Evolutionary conservation across 1,139 yeast genomes (phyloP).

Genomic region (Kodamaea plutei): DNA sequence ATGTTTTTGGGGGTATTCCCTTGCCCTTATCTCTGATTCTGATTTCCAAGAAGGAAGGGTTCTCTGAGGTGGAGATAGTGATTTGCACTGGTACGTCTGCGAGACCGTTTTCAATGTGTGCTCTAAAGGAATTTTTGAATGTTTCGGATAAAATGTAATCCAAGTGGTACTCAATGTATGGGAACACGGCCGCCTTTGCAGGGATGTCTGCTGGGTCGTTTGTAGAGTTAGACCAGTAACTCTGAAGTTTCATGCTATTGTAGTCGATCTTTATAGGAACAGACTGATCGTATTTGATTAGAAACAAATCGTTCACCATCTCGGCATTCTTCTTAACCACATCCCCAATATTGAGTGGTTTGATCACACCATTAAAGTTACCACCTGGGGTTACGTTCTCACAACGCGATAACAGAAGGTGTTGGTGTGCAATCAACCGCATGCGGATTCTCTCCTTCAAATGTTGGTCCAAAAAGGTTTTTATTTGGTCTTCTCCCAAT

Average conservation of each 20-base stretch:
- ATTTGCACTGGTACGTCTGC: conserved; percentile 59
- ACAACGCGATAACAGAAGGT: conserved; percentile 39
- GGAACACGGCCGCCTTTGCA: conserved; percentile 39
- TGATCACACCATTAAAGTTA: conserved; percentile 66
- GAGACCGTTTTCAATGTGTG: conserved; percentile 69
- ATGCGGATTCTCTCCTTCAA: conserved; percentile 79
- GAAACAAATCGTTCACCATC: conserved; percentile 76
- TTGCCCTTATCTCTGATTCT: conserved; percentile 85
- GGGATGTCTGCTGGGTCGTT: conserved; percentile 23
- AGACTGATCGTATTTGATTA: conserved; percentile 73
- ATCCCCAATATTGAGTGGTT: conserved; percentile 56
- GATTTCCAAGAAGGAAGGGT: conserved; percentile 47
- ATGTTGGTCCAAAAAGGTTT: conserved; percentile 68
- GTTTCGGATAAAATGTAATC: conserved; percentile 85
- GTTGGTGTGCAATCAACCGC: conserved; percentile 83
- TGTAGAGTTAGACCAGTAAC: conserved; percentile 29
- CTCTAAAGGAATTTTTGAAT: conserved; percentile 82
- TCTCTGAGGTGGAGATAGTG: conserved; percentile 56
- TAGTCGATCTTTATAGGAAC: conserved; percentile 58
- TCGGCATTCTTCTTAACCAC: conserved; percentile 61
- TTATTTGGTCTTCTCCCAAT: conserved; percentile 48
- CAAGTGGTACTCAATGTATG: conserved; percentile 81
- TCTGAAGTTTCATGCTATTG: conserved; percentile 25
- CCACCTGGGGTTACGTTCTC: conserved; percentile 28
- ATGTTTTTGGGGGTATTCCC: conserved; percentile 69